Evolutionary conservation across 306 rosid genomes (phyloP), one percentile per base, ranked within the genome.

Genomic region (Citrullus mucosospermus): DNA sequence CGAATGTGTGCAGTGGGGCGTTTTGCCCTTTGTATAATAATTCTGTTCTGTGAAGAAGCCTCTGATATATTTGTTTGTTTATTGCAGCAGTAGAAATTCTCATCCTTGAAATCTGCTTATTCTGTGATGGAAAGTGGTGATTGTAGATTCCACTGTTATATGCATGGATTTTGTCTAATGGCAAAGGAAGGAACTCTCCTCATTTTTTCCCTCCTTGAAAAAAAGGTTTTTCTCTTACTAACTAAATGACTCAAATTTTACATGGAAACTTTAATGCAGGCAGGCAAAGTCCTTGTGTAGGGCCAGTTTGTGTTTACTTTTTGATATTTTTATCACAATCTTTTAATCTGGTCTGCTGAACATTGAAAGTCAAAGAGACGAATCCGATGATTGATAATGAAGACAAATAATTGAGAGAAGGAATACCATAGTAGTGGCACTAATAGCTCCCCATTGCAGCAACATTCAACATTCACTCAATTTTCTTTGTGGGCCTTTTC

Each of bases 1-100:
- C 30, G 25, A 73, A 30, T 51, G 91, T 75, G 77, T 85, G 89
- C 75, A 34, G 83, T 74, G 68, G 90, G 90, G 80, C 79, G 30
- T 75, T 80, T 48, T 80, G 75, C 80, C 86, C 75, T 57, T 81
- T 87, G 91, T 86, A 85, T 80, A 87, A 86, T 89, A 86, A 81
- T 87, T 79, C 86, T 81, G 81, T 85, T 84, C 84, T 53, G 67
- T 61, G 77, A 54, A 51, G 5, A 50, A 68, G 80, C 82, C 71
- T 85, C 81, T 79, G 43, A 77, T 63, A 71, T 80, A 81, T 61
- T 44, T 85, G 86, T 75, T 53, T 54, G 65, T 57, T 55, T 16
- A 77, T 81, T 76, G 84, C 75, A 73, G 76, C 63, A 80, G 84
- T 81, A 71, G 75, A 82, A 78, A 79, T 74, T 68, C 20, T 43